Conservation (phyloP, 768 basidiomycete genomes). For the Calocera cornea region DNA sequence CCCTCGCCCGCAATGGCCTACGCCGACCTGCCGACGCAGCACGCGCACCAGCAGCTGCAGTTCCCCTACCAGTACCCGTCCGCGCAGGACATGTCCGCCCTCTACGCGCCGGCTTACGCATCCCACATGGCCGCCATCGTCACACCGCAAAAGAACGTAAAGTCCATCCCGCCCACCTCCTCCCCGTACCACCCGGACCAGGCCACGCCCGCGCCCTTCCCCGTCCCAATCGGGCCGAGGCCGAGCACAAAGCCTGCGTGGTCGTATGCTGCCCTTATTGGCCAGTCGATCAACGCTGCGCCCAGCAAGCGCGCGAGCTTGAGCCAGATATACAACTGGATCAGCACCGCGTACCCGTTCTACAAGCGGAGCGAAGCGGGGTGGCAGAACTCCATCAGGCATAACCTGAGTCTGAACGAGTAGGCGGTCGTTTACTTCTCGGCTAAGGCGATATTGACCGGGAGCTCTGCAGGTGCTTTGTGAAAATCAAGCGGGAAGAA, state of each 20-base stretch:
- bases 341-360: constrained; percentile 83
- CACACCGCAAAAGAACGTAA: not conserved
- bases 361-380: constrained; percentile 87
- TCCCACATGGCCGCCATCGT: not conserved
- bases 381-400: constrained; percentile 98
- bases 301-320: constrained; percentile 72
- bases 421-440: not conserved
- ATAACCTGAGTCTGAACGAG: constrained; percentile 79
- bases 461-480: constrained; percentile 46
- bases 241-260: constrained; percentile 64
- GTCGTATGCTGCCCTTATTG: constrained; percentile 91
- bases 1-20: not conserved
- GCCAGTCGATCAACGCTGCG: constrained; percentile 83
- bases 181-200: constrained; percentile 7
- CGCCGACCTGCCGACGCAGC: not conserved
- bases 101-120: not conserved
- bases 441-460: not conserved
- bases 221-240: constrained; percentile 74
- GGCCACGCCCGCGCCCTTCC: constrained; percentile 36
- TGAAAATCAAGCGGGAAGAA: constrained; percentile 59
- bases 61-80: not conserved
- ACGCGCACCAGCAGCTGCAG: not conserved
- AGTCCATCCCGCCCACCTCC: constrained; percentile 7
- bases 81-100: not conserved
- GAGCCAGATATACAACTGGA: constrained; percentile 93